A percentile compares a stretch with the other conserved stretches of the same genome.
Conservation (phyloP, 2,329 filamentous ascomycete genomes). For the Colletotrichum echinochloae region DNA sequence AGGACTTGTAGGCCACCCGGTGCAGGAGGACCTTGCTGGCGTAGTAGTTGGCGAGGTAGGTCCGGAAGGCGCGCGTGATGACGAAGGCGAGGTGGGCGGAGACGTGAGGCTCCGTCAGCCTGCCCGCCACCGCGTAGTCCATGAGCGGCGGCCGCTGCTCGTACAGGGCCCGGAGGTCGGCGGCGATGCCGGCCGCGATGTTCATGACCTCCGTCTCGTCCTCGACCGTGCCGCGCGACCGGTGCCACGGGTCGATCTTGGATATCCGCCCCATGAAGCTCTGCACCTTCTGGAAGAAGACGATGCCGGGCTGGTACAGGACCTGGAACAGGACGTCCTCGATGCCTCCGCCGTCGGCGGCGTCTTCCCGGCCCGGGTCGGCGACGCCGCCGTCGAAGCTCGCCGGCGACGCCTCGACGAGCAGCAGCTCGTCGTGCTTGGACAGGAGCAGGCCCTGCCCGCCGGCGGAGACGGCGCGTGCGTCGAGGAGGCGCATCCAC, state of each 20-base stretch:
- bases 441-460: slow-evolving; percentile 66
- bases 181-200: slow-evolving; percentile 61
- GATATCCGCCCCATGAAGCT: slow-evolving; percentile 69
- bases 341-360: slow-evolving; percentile 51
- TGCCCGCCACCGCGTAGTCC: slow-evolving; percentile 66
- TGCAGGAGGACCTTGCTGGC: slow-evolving; percentile 68
- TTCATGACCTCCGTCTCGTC: slow-evolving; percentile 71
- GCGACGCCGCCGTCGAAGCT: slow-evolving; percentile 51
- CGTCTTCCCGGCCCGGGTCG: slow-evolving; percentile 40
- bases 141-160: slow-evolving; percentile 64
- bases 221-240: slow-evolving; percentile 65
- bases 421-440: slow-evolving; percentile 59
- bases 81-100: slow-evolving; percentile 61
- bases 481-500: slow-evolving; percentile 68
- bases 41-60: slow-evolving; percentile 68
- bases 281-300: slow-evolving; percentile 70
- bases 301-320: slow-evolving; percentile 65
- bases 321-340: slow-evolving; percentile 67
- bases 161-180: slow-evolving; percentile 63
- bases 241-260: slow-evolving; percentile 68
- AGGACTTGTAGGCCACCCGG: slow-evolving; percentile 65
- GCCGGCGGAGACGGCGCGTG: slow-evolving; percentile 66
- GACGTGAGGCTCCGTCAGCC: slow-evolving; percentile 60
- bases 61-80: slow-evolving; percentile 65
- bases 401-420: slow-evolving; percentile 58